These are phyloP conservation scores for Wickerhamiella pararugosa DNA, from an alignment of 1,139 yeast species.

Conservation along the genomic window DNA sequence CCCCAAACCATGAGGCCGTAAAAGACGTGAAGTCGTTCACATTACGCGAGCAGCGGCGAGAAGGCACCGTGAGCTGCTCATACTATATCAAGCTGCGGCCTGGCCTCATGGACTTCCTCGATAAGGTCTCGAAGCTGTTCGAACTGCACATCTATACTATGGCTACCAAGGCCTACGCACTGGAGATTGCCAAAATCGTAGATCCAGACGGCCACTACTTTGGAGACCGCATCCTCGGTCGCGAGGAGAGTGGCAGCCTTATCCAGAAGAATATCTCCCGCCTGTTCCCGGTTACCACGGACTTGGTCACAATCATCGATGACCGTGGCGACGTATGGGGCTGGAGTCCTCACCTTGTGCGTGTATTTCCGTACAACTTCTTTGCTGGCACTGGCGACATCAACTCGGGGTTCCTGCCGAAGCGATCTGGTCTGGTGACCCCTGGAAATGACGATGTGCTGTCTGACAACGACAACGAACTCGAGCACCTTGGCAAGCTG, in stretches of 20 bases:
- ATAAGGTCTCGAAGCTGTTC: slow-evolving; percentile 44
- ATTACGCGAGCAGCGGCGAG: slow-evolving; percentile 44
- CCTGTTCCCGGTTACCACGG: slow-evolving; percentile 87
- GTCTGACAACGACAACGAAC: slow-evolving; percentile 58
- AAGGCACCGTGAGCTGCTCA: slow-evolving; percentile 37
- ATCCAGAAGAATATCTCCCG: slow-evolving; percentile 81
- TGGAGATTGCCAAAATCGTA: slow-evolving; percentile 74
- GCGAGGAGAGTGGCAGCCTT: slow-evolving; percentile 90
- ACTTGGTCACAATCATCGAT: slow-evolving; percentile 92
- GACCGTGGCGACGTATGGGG: slow-evolving; percentile 99
- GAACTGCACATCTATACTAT: slow-evolving; percentile 94
- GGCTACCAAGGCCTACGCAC: slow-evolving; percentile 96
- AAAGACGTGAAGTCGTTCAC: slow-evolving; percentile 68
- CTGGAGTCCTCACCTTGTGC: slow-evolving; percentile 83
- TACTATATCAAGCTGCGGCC: slow-evolving; percentile 90
- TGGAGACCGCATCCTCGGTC: slow-evolving; percentile 78
- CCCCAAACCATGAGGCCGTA: slow-evolving; percentile 74
- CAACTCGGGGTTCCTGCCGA: slow-evolving; percentile 81
- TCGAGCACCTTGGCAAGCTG: slow-evolving; percentile 47
- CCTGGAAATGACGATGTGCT: slow-evolving; percentile 10
- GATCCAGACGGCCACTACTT: slow-evolving; percentile 80
- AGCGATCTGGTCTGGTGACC: slow-evolving; percentile 40
- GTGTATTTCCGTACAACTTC: slow-evolving; percentile 89
- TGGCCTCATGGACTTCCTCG: slow-evolving; percentile 60
- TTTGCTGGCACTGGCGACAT: slow-evolving; percentile 97